Evolutionary conservation across 2,329 filamentous ascomycete genomes (phyloP).

Genomic region (Fusarium buxicola): DNA sequence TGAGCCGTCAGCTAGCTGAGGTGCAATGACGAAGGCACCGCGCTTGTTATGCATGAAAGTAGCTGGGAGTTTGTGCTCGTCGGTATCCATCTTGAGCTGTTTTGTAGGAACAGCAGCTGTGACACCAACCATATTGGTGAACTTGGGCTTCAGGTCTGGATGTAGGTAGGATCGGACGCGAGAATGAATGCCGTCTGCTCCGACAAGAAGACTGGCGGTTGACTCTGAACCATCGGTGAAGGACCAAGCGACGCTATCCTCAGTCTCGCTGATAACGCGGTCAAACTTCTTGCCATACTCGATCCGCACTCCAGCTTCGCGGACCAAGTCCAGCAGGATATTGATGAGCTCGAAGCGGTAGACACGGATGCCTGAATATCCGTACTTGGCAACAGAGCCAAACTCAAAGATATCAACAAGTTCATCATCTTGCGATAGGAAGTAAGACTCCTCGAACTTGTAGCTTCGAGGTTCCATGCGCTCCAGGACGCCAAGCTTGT

Average conservation of each 20-base stretch:
- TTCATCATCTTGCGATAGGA: constrained; percentile 52
- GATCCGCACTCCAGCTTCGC: constrained; percentile 55
- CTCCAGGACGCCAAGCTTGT: constrained; percentile 61
- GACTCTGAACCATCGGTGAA: constrained; percentile 59
- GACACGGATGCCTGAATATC: constrained; percentile 65
- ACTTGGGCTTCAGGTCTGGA: constrained; percentile 60
- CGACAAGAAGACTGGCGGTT: constrained; percentile 60
- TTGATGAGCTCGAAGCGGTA: constrained; percentile 65
- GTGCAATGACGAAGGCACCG: constrained; percentile 64
- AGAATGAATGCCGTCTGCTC: constrained; percentile 71
- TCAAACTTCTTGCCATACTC: constrained; percentile 62
- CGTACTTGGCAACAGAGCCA: constrained; percentile 59
- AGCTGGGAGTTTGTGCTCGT: constrained; percentile 55
- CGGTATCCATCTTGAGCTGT: constrained; percentile 50
- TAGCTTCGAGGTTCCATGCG: constrained; percentile 59
- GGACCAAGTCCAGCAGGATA: constrained; percentile 57
- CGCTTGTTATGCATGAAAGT: constrained; percentile 55
- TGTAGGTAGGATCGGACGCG: constrained; percentile 63
- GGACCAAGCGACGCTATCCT: constrained; percentile 56
- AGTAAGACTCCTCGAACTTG: constrained; percentile 63
- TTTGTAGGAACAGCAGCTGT: constrained; percentile 50
- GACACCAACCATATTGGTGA: constrained; percentile 60
- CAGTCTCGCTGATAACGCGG: constrained; percentile 55
- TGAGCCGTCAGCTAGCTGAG: constrained; percentile 60
- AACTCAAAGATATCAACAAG: constrained; percentile 59